These are phyloP conservation scores for Chimonanthus salicifolius DNA, from an alignment of 164 flowering plant species.

Conservation along the genomic window DNA sequence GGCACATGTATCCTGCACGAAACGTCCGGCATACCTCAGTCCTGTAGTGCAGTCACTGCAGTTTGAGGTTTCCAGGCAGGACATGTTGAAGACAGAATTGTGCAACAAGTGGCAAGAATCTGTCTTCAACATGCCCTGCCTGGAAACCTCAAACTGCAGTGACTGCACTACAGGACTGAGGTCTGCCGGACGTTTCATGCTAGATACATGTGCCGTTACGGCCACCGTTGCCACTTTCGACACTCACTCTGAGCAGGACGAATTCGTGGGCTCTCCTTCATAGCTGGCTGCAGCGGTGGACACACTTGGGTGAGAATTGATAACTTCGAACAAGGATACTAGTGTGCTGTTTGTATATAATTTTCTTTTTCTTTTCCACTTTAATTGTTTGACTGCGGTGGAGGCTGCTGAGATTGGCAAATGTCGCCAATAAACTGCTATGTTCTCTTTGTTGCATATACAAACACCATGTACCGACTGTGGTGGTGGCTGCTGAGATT, in stretches of 20 bases:
- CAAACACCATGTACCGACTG: neutral
- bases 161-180: slow-evolving; percentile 91
- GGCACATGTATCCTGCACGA: slow-evolving; percentile 64
- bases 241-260: slow-evolving; percentile 78
- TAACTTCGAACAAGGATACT: neutral
- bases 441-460: too few relatives aligned
- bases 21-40: slow-evolving; percentile 89
- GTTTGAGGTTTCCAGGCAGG: slow-evolving; percentile 77
- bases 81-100: slow-evolving; percentile 84
- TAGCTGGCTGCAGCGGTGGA: neutral
- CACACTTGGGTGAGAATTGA: neutral
- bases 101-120: slow-evolving; percentile 98
- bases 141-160: too few relatives aligned
- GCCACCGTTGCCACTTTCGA: slow-evolving; percentile 94
- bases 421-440: too few relatives aligned
- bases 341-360: neutral
- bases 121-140: too few relatives aligned
- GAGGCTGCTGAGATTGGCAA: too few relatives aligned
- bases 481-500: neutral
- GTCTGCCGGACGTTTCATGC: slow-evolving; percentile 85
- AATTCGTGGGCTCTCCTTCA: slow-evolving; percentile 21
- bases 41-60: slow-evolving; percentile 50
- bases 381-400: neutral
- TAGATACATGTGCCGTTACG: slow-evolving; percentile 76
- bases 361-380: neutral